Conservation (phyloP, 805 yeast genomes). For the Zygoascus flipseniorum region DNA sequence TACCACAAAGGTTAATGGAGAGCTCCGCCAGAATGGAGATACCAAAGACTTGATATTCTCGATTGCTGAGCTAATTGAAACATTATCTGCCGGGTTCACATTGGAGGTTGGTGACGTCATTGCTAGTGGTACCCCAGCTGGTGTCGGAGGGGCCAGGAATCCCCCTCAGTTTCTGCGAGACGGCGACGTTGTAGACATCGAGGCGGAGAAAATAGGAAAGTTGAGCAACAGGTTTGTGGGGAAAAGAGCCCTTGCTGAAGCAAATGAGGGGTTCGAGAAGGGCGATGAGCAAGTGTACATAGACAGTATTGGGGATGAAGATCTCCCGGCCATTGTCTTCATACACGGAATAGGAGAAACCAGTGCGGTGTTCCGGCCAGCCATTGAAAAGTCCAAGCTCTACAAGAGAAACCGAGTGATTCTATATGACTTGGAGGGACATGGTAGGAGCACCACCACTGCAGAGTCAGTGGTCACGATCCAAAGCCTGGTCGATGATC, state of each 20-base stretch:
- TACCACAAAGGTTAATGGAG: constrained; percentile 39
- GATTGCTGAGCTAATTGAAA: constrained; percentile 36
- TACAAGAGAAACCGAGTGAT: not conserved
- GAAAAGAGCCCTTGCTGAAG: not conserved
- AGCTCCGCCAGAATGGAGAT: constrained; percentile 36
- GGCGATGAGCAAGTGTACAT: not conserved
- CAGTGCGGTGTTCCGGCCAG: not conserved
- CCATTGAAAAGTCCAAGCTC: not conserved
- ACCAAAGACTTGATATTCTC: constrained; percentile 43
- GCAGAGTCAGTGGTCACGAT: not conserved
- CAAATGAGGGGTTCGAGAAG: not conserved
- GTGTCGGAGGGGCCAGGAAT: constrained; percentile 39
- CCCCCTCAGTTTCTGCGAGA: constrained; percentile 34
- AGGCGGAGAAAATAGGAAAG: constrained; percentile 24
- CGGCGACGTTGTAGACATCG: constrained; percentile 29
- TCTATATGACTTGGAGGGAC: not conserved
- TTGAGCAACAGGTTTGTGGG: not conserved
- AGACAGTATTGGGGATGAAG: not conserved
- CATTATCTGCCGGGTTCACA: constrained; percentile 44
- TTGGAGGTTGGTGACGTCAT: constrained; percentile 46
- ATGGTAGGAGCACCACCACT: not conserved
- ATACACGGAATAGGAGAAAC: not conserved
- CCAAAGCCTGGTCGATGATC: not conserved
- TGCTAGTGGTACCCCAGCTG: constrained; percentile 50
- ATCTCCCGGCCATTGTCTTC: not conserved